Percentiles rank a stretch among this genome's conserved stretches.
These are phyloP conservation scores for Nymphaea colorata DNA, from an alignment of 164 flowering plant species.

Conservation along the genomic window DNA sequence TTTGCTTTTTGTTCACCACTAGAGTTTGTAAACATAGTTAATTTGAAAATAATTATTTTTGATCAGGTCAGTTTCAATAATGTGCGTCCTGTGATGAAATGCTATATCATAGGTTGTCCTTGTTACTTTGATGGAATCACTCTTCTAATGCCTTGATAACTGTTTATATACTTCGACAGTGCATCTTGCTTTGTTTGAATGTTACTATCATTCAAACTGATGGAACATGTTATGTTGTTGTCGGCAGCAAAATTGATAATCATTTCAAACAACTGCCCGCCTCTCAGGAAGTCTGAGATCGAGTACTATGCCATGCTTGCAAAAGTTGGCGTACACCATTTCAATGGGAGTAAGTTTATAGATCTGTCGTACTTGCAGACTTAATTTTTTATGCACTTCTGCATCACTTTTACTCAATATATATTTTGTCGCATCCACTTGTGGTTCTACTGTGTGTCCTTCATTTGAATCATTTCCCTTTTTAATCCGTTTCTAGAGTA, in stretches of 20 bases:
- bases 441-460: not conserved
- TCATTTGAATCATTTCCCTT: not conserved
- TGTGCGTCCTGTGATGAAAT: not conserved
- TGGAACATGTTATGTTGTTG: not conserved
- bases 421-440: not conserved
- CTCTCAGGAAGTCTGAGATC: conserved; percentile 6
- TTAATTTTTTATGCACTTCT: not conserved
- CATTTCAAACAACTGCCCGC: conserved; percentile 7
- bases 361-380: not conserved
- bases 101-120: too few relatives aligned
- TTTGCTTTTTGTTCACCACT: too few relatives aligned
- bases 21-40: too few relatives aligned
- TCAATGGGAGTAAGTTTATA: conserved; percentile 8
- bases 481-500: not conserved
- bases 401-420: not conserved
- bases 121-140: not conserved
- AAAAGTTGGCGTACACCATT: conserved; percentile 6
- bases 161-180: not conserved
- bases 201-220: not conserved
- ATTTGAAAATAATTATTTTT: too few relatives aligned
- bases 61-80: too few relatives aligned
- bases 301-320: conserved; percentile 7
- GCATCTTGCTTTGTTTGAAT: too few relatives aligned
- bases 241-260: conserved; percentile 4
- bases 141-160: not conserved